Conservation (phyloP, 2,329 filamentous ascomycete species). For the Talaromyces sp. region DNA sequence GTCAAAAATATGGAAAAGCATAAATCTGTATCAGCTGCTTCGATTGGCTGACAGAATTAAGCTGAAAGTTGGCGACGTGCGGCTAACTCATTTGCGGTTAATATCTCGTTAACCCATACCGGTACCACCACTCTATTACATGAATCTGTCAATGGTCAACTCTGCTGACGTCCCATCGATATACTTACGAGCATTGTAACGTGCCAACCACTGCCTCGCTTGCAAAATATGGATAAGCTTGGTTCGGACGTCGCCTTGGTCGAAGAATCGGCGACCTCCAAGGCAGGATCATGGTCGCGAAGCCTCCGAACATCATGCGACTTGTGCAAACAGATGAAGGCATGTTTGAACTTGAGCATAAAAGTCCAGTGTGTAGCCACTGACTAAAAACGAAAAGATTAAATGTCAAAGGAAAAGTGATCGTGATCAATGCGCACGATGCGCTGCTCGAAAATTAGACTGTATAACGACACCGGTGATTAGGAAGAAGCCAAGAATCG, state of each 20-base stretch:
- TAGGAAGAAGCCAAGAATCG: neutral
- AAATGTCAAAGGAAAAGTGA: slow-evolving; percentile 15
- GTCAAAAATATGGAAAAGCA: neutral
- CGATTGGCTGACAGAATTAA: neutral
- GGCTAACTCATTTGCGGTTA: neutral
- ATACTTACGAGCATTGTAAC: neutral
- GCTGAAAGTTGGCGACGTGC: neutral
- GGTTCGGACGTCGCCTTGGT: neutral
- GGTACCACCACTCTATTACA: neutral
- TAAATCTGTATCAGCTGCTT: neutral
- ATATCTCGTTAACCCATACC: neutral
- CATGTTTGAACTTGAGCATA: neutral
- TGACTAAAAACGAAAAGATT: neutral
- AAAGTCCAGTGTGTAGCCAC: neutral
- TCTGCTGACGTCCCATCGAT: neutral
- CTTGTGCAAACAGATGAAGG: slow-evolving; percentile 13
- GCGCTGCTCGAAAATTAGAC: slow-evolving; percentile 7
- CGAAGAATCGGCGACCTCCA: neutral
- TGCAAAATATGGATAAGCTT: neutral
- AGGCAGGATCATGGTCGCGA: neutral
- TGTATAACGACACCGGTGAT: slow-evolving; percentile 14
- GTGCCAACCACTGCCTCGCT: neutral
- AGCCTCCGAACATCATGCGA: slow-evolving; percentile 13
- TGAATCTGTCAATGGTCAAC: neutral
- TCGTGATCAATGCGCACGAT: neutral